Percentiles rank a stretch among this genome's conserved stretches.
These are phyloP conservation scores for Vachellia collinsii DNA, from an alignment of 306 rosid genomes.

Conservation along the genomic window DNA sequence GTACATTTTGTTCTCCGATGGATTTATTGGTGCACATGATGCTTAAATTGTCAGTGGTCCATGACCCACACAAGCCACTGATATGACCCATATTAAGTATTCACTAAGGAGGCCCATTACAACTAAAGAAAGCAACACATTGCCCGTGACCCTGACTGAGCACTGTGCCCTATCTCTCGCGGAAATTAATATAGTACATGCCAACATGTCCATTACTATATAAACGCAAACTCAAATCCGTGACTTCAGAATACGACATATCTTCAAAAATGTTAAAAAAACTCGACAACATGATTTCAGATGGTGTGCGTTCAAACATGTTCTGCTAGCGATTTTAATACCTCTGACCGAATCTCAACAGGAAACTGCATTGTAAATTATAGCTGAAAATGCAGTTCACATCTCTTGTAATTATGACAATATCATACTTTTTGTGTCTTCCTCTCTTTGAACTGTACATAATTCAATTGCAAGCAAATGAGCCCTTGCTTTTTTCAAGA, in stretches of 20 bases:
- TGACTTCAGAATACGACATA: background rate
- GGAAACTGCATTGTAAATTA: background rate
- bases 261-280: background rate
- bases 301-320: background rate
- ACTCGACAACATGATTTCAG: background rate
- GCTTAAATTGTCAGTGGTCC: background rate
- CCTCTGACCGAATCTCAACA: constrained; percentile 2
- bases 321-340: background rate
- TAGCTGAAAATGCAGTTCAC: background rate
- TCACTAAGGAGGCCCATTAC: background rate
- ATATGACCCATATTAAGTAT: background rate
- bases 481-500: background rate
- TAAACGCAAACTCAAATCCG: background rate
- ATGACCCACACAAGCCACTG: background rate
- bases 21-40: background rate
- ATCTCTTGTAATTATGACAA: background rate
- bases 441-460: background rate
- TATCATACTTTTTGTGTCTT: background rate
- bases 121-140: background rate
- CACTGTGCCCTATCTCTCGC: background rate
- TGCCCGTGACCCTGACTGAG: background rate
- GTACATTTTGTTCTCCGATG: too few relatives aligned
- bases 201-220: background rate
- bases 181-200: background rate
- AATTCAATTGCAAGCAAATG: background rate